Evolutionary conservation across 192 early-diverging fungal genomes (phyloP).

Genomic region (Coemansia sp.): DNA sequence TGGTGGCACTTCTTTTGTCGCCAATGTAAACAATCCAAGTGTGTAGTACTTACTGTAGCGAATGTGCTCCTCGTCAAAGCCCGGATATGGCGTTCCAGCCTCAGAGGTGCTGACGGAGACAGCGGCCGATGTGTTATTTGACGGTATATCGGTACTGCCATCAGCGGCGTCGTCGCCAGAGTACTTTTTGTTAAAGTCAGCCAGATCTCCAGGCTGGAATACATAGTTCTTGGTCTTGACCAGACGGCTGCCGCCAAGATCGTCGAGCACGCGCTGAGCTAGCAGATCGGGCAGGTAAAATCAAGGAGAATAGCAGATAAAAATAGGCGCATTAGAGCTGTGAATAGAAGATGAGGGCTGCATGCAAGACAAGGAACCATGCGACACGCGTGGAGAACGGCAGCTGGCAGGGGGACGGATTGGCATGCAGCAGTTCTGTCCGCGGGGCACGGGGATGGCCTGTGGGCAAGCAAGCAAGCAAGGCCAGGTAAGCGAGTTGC

Average conservation of each 20-base stretch:
- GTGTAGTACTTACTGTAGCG: constrained; percentile 52
- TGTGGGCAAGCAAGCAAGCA: background rate
- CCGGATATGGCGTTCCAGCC: constrained; percentile 40
- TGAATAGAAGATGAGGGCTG: background rate
- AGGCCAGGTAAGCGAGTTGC: background rate
- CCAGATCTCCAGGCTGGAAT: constrained; percentile 44
- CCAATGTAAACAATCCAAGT: background rate
- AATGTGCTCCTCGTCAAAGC: constrained; percentile 55
- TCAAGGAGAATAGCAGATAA: background rate
- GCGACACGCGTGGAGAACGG: background rate
- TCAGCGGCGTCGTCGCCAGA: constrained; percentile 16
- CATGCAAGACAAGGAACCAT: background rate
- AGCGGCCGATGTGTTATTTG: constrained; percentile 17
- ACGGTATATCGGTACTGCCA: background rate
- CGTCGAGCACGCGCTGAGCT: constrained; percentile 53
- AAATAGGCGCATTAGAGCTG: background rate
- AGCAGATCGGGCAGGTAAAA: constrained; percentile 13
- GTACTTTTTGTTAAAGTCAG: constrained; percentile 55
- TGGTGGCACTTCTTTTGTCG: background rate
- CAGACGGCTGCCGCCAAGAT: constrained; percentile 43
- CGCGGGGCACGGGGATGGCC: background rate
- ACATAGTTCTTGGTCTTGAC: constrained; percentile 46
- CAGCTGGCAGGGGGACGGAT: constrained; percentile 4
- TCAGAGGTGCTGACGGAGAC: constrained; percentile 29
- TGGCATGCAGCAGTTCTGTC: constrained; percentile 3